Evolutionary conservation across 257 asterid genomes (phyloP).

Genomic region (Cinchona pubescens): DNA sequence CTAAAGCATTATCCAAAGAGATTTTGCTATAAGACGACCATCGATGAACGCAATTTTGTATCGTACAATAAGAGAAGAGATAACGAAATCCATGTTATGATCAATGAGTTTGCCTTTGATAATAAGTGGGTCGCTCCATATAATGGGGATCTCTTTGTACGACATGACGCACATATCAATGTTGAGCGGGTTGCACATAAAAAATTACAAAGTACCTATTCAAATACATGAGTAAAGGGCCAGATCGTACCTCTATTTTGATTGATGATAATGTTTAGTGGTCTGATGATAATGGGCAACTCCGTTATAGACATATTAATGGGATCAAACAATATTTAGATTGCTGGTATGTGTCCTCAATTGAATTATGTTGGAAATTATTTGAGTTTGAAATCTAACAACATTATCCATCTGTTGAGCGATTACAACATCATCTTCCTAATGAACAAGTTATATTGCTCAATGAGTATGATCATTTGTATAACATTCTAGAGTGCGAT

Average conservation of each 20-base stretch:
- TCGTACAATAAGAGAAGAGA: neutral
- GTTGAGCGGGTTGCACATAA: too few species aligned
- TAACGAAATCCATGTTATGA: neutral
- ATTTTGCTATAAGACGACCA: neutral
- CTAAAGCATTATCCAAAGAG: neutral
- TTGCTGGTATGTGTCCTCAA: too few species aligned
- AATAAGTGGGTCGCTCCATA: constrained; percentile 12
- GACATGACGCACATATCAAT: neutral
- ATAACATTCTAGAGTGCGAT: too few species aligned
- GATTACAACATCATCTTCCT: neutral
- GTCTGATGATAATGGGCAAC: too few species aligned
- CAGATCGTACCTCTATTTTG: constrained; percentile 3
- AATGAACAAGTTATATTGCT: neutral
- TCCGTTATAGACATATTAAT: too few species aligned
- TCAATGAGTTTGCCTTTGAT: neutral
- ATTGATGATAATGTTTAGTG: neutral
- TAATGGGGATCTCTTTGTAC: neutral
- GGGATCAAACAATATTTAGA: too few species aligned
- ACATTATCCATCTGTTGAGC: neutral
- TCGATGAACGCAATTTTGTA: constrained; percentile 7
- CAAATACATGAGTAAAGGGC: constrained; percentile 8
- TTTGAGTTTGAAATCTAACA: neutral
- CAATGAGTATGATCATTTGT: neutral
- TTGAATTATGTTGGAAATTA: too few species aligned
- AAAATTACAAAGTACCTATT: constrained; percentile 3